Evolutionary conservation across 2,329 filamentous ascomycete genomes (phyloP).

Genomic region (Cylindrodendrum hubeiense): DNA sequence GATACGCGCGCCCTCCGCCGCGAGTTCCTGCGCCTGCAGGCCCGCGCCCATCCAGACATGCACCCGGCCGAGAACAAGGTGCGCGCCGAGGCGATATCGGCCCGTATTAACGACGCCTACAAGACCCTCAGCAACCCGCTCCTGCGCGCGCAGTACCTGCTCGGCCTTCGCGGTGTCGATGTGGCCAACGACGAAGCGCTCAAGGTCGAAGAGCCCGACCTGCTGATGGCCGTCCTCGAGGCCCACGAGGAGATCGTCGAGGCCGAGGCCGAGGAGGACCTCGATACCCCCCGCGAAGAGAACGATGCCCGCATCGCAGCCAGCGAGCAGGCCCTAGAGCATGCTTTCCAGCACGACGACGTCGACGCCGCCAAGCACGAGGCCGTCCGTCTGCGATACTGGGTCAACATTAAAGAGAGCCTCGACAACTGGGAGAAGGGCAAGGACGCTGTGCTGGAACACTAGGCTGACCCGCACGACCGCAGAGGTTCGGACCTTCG

Average conservation of each 20-base stretch:
- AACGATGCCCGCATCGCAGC: constrained; percentile 77
- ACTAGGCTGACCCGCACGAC: constrained; percentile 46
- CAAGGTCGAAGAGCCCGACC: constrained; percentile 73
- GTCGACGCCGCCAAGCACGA: constrained; percentile 76
- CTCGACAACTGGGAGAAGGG: constrained; percentile 88
- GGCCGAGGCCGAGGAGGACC: constrained; percentile 74
- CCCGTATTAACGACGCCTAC: constrained; percentile 92
- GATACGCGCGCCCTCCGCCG: constrained; percentile 77
- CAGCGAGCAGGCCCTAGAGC: constrained; percentile 73
- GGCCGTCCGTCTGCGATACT: constrained; percentile 86
- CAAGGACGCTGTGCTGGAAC: constrained; percentile 68
- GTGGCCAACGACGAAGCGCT: constrained; percentile 83
- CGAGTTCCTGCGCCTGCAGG: constrained; percentile 90
- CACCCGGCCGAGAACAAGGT: constrained; percentile 66
- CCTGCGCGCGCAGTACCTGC: constrained; percentile 87
- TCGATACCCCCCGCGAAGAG: constrained; percentile 68
- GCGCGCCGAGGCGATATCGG: constrained; percentile 81
- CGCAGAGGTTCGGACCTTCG: background rate
- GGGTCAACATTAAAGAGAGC: constrained; percentile 87
- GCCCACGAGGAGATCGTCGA: constrained; percentile 81
- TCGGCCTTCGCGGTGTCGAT: constrained; percentile 80
- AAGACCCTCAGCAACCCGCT: constrained; percentile 85
- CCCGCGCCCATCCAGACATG: constrained; percentile 80
- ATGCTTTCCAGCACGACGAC: constrained; percentile 75
- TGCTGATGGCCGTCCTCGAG: constrained; percentile 86